Percentiles rank a stretch among this genome's conserved stretches.
These are phyloP conservation scores for Boletus semigastroideus DNA, from an alignment of 1,284 basidiomycete genomes.

Conservation along the genomic window DNA sequence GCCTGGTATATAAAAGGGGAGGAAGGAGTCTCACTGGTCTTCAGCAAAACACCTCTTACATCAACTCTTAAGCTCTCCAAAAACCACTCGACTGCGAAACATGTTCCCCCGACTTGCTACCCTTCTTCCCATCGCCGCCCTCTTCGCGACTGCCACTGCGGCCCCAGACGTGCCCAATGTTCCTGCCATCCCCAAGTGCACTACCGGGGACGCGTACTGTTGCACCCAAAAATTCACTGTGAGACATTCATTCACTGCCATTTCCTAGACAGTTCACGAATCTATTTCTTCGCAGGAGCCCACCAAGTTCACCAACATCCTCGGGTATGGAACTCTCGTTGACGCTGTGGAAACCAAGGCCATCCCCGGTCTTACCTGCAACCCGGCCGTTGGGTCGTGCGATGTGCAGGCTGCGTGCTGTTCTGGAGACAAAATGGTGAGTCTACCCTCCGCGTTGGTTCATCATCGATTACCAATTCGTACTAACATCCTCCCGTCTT, in stretches of 20 bases:
- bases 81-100: neutral
- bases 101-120: constrained; percentile 2
- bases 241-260: neutral
- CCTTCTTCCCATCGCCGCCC: constrained; percentile 3
- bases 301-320: neutral
- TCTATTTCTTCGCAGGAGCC: neutral
- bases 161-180: neutral
- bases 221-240: neutral
- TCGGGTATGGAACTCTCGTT: no score
- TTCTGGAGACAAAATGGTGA: no score
- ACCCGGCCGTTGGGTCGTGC: no score
- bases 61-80: neutral
- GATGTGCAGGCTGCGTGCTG: no score
- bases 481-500: no score
- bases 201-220: neutral
- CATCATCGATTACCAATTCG: no score
- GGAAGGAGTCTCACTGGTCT: neutral
- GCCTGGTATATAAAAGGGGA: constrained; percentile 2
- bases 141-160: neutral
- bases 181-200: neutral
- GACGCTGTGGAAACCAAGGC: no score
- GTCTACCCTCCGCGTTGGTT: no score
- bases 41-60: neutral
- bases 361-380: no score
- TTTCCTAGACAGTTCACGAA: neutral